These are phyloP conservation scores for Leptographium procerum DNA, from an alignment of 2,329 filamentous ascomycete genomes.

Conservation along the genomic window DNA sequence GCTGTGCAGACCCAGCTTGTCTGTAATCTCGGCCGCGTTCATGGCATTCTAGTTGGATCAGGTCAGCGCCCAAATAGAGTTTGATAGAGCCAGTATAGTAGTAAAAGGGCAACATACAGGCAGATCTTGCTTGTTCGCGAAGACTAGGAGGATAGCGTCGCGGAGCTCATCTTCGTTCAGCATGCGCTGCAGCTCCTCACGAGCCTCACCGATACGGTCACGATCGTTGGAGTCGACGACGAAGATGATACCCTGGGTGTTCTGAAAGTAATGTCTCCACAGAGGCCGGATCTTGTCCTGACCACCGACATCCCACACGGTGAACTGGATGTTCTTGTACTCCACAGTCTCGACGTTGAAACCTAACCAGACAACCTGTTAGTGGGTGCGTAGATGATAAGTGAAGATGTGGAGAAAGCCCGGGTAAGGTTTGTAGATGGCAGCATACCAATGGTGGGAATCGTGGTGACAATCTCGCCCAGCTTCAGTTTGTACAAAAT, in stretches of 20 bases:
- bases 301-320: slow-evolving; percentile 99
- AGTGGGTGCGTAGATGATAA: not conserved
- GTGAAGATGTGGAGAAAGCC: not conserved
- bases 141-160: slow-evolving; percentile 91
- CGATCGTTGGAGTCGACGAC: slow-evolving; percentile 98
- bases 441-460: slow-evolving; percentile 84
- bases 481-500: slow-evolving; percentile 99
- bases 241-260: slow-evolving; percentile 99
- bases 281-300: slow-evolving; percentile 99
- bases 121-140: slow-evolving; percentile 99
- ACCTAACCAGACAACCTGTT: slow-evolving; percentile 35
- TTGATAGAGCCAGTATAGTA: not conserved
- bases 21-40: slow-evolving; percentile 99
- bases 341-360: slow-evolving; percentile 99
- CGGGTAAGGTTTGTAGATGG: not conserved
- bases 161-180: slow-evolving; percentile 98
- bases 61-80: not conserved
- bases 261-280: slow-evolving; percentile 99
- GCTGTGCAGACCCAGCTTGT: slow-evolving; percentile 99
- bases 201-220: slow-evolving; percentile 93
- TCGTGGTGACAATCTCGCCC: slow-evolving; percentile 97
- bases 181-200: slow-evolving; percentile 94
- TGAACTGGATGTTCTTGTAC: slow-evolving; percentile 99
- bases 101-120: slow-evolving; percentile 50
- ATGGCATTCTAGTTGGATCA: slow-evolving; percentile 68